These are phyloP conservation scores for Suillus variegatus DNA, from an alignment of 768 basidiomycete species.

Conservation along the genomic window DNA sequence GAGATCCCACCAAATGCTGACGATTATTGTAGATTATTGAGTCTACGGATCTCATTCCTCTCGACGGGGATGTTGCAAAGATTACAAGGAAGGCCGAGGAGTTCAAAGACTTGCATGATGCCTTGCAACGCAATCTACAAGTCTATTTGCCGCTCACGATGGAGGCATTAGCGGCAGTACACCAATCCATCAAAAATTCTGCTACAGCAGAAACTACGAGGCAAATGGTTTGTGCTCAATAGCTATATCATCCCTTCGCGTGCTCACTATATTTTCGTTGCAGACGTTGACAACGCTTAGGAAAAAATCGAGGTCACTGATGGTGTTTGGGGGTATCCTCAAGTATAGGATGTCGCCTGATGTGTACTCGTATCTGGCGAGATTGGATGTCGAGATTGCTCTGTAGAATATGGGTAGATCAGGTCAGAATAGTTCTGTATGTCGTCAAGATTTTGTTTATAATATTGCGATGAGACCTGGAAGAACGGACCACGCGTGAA, in stretches of 20 bases:
- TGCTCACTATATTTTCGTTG: constrained; percentile 16
- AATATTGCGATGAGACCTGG: not conserved
- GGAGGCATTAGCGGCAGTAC: constrained; percentile 85
- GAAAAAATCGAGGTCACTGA: constrained; percentile 81
- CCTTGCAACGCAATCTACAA: constrained; percentile 87
- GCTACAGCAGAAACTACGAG: constrained; percentile 71
- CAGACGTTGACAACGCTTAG: constrained; percentile 69
- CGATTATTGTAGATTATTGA: constrained; percentile 68
- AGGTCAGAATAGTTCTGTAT: not conserved
- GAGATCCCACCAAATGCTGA: constrained; percentile 2
- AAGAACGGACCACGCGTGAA: not conserved
- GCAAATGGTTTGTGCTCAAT: constrained; percentile 60
- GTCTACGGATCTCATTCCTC: constrained; percentile 82
- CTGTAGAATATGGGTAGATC: constrained; percentile 39
- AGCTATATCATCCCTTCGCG: constrained; percentile 14
- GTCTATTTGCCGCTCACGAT: constrained; percentile 87
- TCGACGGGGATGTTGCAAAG: constrained; percentile 81
- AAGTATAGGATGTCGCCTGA: constrained; percentile 91
- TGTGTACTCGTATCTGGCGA: constrained; percentile 84
- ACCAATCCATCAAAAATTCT: constrained; percentile 74
- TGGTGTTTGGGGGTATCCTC: constrained; percentile 86
- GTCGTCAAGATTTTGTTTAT: not conserved
- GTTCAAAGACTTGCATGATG: constrained; percentile 84
- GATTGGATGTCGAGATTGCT: constrained; percentile 84
- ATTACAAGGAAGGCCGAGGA: constrained; percentile 87